Percentiles rank a stretch among this genome's conserved stretches.
Evolutionary conservation across 257 asterid genomes (phyloP).

Genomic region (Gentiana dahurica): DNA sequence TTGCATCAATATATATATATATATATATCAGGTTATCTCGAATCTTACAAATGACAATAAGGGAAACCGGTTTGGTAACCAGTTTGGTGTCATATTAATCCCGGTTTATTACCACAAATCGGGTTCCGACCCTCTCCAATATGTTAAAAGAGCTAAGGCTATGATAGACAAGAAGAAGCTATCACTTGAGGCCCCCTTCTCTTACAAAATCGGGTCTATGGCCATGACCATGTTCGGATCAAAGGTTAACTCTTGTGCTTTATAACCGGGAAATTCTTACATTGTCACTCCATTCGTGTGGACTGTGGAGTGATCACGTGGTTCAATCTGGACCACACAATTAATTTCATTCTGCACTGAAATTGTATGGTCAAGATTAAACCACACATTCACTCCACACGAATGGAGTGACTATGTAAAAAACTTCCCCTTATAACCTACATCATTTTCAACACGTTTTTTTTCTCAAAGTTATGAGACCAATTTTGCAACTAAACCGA

Average conservation of each 20-base stretch:
- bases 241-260: constrained; percentile 29
- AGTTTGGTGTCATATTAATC: constrained; percentile 56
- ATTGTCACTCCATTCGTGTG: too few relatives aligned
- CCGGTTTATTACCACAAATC: constrained; percentile 44
- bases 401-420: too few relatives aligned
- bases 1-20: background rate
- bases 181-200: constrained; percentile 56
- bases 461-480: too few relatives aligned
- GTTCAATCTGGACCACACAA: too few relatives aligned
- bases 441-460: too few relatives aligned
- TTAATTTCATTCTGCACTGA: too few relatives aligned
- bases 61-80: constrained; percentile 47
- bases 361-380: too few relatives aligned
- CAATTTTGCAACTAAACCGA: too few relatives aligned
- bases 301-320: too few relatives aligned
- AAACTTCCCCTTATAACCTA: too few relatives aligned
- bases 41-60: constrained; percentile 26
- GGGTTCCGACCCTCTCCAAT: constrained; percentile 43
- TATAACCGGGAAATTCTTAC: too few relatives aligned
- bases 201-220: constrained; percentile 38
- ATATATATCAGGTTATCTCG: constrained; percentile 33
- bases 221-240: constrained; percentile 37
- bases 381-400: too few relatives aligned
- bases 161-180: constrained; percentile 77
- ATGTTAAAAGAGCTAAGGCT: constrained; percentile 49